Conservation (phyloP, 2,329 filamentous ascomycete species). For the Diplodia intermedia region DNA sequence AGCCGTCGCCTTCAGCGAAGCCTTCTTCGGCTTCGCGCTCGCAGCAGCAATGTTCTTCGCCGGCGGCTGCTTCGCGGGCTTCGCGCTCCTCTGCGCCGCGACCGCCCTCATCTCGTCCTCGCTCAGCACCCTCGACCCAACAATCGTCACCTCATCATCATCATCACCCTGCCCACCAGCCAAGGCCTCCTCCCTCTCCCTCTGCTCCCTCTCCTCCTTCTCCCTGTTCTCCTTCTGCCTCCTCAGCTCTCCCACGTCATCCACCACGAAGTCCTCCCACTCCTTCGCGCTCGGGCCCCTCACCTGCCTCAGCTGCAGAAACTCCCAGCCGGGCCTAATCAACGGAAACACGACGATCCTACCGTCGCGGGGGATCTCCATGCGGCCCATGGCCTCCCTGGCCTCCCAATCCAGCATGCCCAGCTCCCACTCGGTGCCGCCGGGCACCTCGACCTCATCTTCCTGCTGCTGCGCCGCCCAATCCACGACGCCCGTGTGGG, state of each 20-base stretch:
- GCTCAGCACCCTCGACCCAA: background rate
- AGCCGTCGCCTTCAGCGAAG: background rate
- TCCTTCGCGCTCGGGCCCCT: slow-evolving; percentile 9
- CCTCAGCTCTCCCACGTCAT: slow-evolving; percentile 10
- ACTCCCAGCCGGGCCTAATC: background rate
- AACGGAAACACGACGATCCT: background rate
- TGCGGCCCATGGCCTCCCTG: background rate
- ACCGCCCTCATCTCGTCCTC: background rate
- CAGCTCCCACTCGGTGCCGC: background rate
- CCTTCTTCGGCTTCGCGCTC: background rate
- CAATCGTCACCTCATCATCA: background rate
- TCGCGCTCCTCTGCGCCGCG: background rate
- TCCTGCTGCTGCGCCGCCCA: background rate
- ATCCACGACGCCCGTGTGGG: background rate
- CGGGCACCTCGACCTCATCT: background rate
- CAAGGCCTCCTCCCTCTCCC: background rate
- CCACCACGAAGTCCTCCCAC: slow-evolving; percentile 18
- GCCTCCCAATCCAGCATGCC: background rate
- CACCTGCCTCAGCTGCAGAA: slow-evolving; percentile 11
- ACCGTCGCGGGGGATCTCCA: background rate
- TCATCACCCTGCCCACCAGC: background rate
- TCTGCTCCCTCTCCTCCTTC: background rate
- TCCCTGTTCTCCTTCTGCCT: background rate
- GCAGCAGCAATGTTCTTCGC: background rate
- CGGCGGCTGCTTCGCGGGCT: background rate